A percentile compares a stretch with the other conserved stretches of the same genome.
phyloP scores from a whole-genome alignment of 2,329 filamentous ascomycete species.

The Fusarium globosum region DNA sequence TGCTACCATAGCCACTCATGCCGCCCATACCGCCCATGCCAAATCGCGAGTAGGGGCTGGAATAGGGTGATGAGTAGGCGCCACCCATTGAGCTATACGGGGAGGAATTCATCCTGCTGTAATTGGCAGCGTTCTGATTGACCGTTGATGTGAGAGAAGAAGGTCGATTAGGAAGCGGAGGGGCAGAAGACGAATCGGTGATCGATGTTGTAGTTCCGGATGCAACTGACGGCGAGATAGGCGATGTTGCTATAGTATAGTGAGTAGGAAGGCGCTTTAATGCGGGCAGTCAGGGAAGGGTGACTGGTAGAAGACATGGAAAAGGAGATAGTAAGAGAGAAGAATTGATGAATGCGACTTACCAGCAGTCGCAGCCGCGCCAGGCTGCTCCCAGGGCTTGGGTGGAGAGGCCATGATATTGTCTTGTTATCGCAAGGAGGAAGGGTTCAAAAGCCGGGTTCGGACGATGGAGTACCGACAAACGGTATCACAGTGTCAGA shows the following conservation, averaged over 20 bases:
- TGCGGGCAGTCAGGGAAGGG: not conserved
- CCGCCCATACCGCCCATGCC: slow-evolving; percentile 31
- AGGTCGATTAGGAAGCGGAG: slow-evolving; percentile 83
- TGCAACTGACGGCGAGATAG: slow-evolving; percentile 57
- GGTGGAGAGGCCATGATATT: slow-evolving; percentile 80
- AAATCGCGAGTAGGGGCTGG: slow-evolving; percentile 59
- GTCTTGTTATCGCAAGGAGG: slow-evolving; percentile 15
- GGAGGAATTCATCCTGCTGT: slow-evolving; percentile 71
- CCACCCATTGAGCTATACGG: slow-evolving; percentile 61
- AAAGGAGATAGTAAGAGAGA: slow-evolving; percentile 1
- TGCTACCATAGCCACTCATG: slow-evolving; percentile 16
- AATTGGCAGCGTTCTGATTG: slow-evolving; percentile 88
- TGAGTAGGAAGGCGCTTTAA: slow-evolving; percentile 43
- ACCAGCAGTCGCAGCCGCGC: slow-evolving; percentile 67
- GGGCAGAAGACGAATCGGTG: slow-evolving; percentile 58
- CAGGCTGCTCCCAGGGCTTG: slow-evolving; percentile 94
- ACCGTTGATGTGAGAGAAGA: slow-evolving; percentile 81
- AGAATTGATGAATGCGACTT: slow-evolving; percentile 47
- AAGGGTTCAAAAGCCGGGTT: slow-evolving; percentile 8
- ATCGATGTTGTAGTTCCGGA: slow-evolving; percentile 55
- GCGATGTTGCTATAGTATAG: slow-evolving; percentile 49
- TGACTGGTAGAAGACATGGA: not conserved
- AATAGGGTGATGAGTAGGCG: slow-evolving; percentile 54
- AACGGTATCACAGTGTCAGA: slow-evolving; percentile 22
- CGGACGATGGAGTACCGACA: slow-evolving; percentile 15